Percentiles rank a stretch among this genome's conserved stretches.
Conservation (phyloP, 495 filamentous ascomycete genomes). For the Trichoderma orchidacearum region DNA sequence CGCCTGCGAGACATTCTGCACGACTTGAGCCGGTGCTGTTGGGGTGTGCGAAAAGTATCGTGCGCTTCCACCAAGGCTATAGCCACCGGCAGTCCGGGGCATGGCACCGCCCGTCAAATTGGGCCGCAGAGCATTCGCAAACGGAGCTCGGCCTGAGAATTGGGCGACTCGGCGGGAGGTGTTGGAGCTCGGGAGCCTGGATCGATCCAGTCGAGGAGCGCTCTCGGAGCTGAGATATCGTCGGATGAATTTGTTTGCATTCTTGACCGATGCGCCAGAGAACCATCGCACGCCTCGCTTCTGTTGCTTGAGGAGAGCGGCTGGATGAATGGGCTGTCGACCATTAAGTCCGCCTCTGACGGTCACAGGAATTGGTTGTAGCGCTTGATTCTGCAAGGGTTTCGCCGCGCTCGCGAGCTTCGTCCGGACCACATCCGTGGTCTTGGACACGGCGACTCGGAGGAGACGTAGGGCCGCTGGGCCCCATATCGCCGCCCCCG, state of each 20-base stretch:
- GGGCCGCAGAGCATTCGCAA: slow-evolving; percentile 79
- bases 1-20: slow-evolving; percentile 87
- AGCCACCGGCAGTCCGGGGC: slow-evolving; percentile 75
- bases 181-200: slow-evolving; percentile 50
- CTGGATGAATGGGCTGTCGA: slow-evolving; percentile 59
- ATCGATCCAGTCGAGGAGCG: slow-evolving; percentile 33
- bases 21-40: slow-evolving; percentile 70
- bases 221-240: slow-evolving; percentile 47
- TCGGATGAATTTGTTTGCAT: slow-evolving; percentile 40
- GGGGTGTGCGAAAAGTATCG: slow-evolving; percentile 86
- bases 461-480: slow-evolving; percentile 55
- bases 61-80: slow-evolving; percentile 55
- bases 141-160: slow-evolving; percentile 63
- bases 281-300: slow-evolving; percentile 56
- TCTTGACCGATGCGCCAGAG: slow-evolving; percentile 42
- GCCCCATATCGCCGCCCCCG: slow-evolving; percentile 56
- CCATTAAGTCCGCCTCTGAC: slow-evolving; percentile 28
- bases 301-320: slow-evolving; percentile 56
- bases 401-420: slow-evolving; percentile 44
- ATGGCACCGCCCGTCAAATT: slow-evolving; percentile 85
- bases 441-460: slow-evolving; percentile 52
- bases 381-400: slow-evolving; percentile 33
- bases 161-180: slow-evolving; percentile 52
- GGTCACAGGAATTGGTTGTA: slow-evolving; percentile 11
- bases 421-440: slow-evolving; percentile 44